phyloP scores from a whole-genome alignment of 2,329 filamentous ascomycete species.

The Ophiobolus disseminans region DNA sequence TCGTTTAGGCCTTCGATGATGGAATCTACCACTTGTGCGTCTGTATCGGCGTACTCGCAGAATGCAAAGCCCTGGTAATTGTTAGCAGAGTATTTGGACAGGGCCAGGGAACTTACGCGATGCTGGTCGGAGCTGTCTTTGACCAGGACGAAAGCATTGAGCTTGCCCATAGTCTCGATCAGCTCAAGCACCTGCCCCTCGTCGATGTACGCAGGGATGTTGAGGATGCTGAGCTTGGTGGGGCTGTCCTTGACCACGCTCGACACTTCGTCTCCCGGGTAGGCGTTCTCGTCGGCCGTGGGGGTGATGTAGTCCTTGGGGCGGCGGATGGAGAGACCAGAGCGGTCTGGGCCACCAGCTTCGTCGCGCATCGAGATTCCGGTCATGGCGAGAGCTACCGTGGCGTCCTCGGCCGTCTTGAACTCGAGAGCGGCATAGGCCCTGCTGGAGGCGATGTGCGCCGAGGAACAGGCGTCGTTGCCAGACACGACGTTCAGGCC shows the following conservation, averaged over 20 bases:
- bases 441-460: conserved; percentile 79
- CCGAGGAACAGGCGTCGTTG: conserved; percentile 82
- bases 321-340: conserved; percentile 77
- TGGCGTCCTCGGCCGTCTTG: conserved; percentile 84
- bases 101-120: conserved; percentile 65
- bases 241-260: conserved; percentile 86
- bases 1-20: conserved; percentile 91
- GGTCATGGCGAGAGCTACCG: conserved; percentile 87
- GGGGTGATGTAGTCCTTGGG: conserved; percentile 98
- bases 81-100: conserved; percentile 16
- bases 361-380: conserved; percentile 81
- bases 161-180: conserved; percentile 86
- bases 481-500: conserved; percentile 90
- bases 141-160: conserved; percentile 89
- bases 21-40: conserved; percentile 71
- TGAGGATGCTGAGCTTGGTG: conserved; percentile 92
- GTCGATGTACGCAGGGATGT: conserved; percentile 84
- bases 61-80: conserved; percentile 83
- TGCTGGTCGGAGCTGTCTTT: conserved; percentile 88
- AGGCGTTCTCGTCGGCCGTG: conserved; percentile 66
- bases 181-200: conserved; percentile 94
- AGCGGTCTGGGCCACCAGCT: conserved; percentile 57
- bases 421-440: conserved; percentile 91
- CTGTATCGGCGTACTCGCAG: conserved; percentile 86
- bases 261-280: conserved; percentile 78